phyloP scores from a whole-genome alignment of 2,329 filamentous ascomycete species.

The Fusarium caatingaense region DNA sequence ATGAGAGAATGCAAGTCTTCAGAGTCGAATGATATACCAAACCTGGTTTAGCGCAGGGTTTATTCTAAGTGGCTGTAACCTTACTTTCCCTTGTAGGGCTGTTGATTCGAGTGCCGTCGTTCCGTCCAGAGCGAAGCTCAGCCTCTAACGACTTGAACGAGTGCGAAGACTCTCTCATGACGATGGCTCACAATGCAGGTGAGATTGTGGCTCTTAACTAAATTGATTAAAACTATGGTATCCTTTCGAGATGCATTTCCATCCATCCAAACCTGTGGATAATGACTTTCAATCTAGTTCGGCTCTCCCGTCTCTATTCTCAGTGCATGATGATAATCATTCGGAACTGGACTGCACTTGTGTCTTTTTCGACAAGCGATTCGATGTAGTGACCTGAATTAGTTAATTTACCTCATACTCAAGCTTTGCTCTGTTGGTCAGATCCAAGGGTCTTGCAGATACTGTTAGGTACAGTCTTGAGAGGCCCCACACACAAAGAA shows the following conservation, averaged over 20 bases:
- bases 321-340: not conserved
- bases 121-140: slow-evolving; percentile 3
- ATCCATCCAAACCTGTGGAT: not conserved
- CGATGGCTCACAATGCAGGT: not conserved
- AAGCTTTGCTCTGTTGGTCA: slow-evolving; percentile 2
- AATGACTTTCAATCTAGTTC: not conserved
- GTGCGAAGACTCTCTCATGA: not conserved
- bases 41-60: slow-evolving; percentile 26
- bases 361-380: not conserved
- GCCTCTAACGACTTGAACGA: slow-evolving; percentile 4
- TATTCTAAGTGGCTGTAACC: slow-evolving; percentile 17
- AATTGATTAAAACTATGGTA: not conserved
- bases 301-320: not conserved
- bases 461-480: not conserved
- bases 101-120: slow-evolving; percentile 21
- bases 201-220: not conserved
- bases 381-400: not conserved
- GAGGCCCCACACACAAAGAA: slow-evolving; percentile 13
- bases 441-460: slow-evolving; percentile 9
- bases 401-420: not conserved
- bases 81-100: slow-evolving; percentile 33
- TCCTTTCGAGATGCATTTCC: not conserved
- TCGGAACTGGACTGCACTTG: not conserved
- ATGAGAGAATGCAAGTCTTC: slow-evolving; percentile 8
- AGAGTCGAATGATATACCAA: slow-evolving; percentile 26